A percentile compares a stretch with the other conserved stretches of the same genome.
These are phyloP conservation scores for Starmerella scarabaei DNA, from an alignment of 805 yeast species.

Conservation along the genomic window DNA sequence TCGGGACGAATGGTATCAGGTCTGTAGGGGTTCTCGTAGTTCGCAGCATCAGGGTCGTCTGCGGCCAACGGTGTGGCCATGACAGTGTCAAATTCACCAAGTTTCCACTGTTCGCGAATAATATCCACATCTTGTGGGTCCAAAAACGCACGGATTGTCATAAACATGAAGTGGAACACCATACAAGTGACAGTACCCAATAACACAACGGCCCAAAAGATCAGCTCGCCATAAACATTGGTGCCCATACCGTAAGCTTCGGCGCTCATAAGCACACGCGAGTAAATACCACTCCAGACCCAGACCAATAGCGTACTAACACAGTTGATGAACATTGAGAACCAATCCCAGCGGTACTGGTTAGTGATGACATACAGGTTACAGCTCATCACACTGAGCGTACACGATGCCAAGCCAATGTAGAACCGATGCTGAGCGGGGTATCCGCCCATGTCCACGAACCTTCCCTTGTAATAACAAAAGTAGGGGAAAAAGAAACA, in stretches of 20 bases:
- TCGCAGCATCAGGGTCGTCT: constrained; percentile 24
- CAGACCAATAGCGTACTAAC: constrained; percentile 49
- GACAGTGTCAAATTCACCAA: constrained; percentile 37
- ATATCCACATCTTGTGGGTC: constrained; percentile 58
- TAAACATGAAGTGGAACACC: constrained; percentile 49
- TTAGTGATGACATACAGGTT: constrained; percentile 53
- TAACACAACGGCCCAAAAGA: constrained; percentile 54
- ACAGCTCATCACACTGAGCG: constrained; percentile 51
- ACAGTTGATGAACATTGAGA: constrained; percentile 40
- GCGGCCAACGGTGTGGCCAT: constrained; percentile 24
- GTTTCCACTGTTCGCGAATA: constrained; percentile 45
- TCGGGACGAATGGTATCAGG: constrained; percentile 11
- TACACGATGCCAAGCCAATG: constrained; percentile 55
- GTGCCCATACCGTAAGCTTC: constrained; percentile 55
- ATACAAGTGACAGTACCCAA: constrained; percentile 44
- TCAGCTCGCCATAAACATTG: constrained; percentile 45
- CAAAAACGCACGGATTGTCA: constrained; percentile 40
- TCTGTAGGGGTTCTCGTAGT: constrained; percentile 23
- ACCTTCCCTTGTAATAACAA: constrained; percentile 36
- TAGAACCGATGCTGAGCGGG: constrained; percentile 47
- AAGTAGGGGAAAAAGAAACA: constrained; percentile 61
- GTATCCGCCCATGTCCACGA: constrained; percentile 17
- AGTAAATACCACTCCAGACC: constrained; percentile 79
- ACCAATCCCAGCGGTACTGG: constrained; percentile 70
- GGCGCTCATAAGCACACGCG: constrained; percentile 37